These are phyloP conservation scores for Apophysomyces variabilis DNA, from an alignment of 371 early-diverging fungal genomes.

Conservation along the genomic window DNA sequence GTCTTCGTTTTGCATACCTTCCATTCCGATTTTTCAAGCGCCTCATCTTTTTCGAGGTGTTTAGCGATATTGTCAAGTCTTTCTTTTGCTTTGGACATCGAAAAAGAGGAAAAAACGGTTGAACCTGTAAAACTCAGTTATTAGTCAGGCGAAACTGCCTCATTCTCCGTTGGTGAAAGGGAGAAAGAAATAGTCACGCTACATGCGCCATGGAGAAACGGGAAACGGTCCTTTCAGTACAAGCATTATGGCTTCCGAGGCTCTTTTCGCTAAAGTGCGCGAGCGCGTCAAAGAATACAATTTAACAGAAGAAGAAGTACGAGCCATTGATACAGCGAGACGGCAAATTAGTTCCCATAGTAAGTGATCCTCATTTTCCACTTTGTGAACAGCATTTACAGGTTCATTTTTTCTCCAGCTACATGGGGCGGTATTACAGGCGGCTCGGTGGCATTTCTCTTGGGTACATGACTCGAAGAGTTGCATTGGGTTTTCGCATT, in stretches of 20 bases:
- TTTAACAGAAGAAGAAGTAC: conserved; percentile 47
- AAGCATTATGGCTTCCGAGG: conserved; percentile 17
- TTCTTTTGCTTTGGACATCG: conserved; percentile 13
- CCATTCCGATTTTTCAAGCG: conserved; percentile 53
- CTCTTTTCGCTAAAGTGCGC: conserved; percentile 40
- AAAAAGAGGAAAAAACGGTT: neutral
- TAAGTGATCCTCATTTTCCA: conserved; percentile 18
- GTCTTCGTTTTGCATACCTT: conserved; percentile 29
- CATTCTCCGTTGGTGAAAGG: neutral
- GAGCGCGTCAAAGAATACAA: conserved; percentile 48
- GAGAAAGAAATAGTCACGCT: neutral
- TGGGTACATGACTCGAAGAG: conserved; percentile 23
- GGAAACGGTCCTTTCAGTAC: neutral
- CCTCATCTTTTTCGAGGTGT: conserved; percentile 37
- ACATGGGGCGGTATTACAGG: conserved; percentile 45
- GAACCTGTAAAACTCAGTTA: neutral
- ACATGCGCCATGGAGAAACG: neutral
- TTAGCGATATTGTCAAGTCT: conserved; percentile 33
- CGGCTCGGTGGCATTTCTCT: conserved; percentile 31
- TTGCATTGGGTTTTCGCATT: neutral
- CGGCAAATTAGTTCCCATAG: conserved; percentile 40
- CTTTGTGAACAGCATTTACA: neutral
- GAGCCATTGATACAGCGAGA: conserved; percentile 47
- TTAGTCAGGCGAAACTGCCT: neutral
- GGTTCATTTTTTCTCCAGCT: conserved; percentile 23